phyloP scores from a whole-genome alignment of 805 yeast species.

The Torulaspora indica region DNA sequence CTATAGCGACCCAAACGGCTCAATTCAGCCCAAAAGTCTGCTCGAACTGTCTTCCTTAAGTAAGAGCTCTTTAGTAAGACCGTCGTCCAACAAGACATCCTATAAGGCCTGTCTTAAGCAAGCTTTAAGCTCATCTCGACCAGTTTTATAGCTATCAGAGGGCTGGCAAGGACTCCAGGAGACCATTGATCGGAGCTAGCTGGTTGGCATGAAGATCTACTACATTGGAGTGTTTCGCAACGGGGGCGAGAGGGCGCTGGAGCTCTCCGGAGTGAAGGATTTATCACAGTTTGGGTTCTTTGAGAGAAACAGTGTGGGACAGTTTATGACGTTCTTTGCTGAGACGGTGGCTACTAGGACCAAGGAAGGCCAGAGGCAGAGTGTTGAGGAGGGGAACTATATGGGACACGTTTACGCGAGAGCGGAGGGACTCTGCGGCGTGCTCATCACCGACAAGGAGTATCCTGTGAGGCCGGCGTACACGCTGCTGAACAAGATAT shows the following conservation, averaged over 20 bases:
- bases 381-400: conserved; percentile 87
- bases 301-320: conserved; percentile 76
- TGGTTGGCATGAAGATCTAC: conserved; percentile 68
- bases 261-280: conserved; percentile 75
- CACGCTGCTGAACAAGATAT: conserved; percentile 80
- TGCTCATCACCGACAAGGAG: conserved; percentile 87
- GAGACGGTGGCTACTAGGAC: conserved; percentile 90
- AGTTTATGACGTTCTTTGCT: conserved; percentile 91
- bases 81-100: conserved; percentile 4
- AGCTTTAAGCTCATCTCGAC: too few species aligned
- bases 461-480: conserved; percentile 97
- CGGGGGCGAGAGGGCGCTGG: conserved; percentile 56
- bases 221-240: conserved; percentile 83
- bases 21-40: neutral
- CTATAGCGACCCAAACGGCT: neutral
- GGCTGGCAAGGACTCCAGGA: neutral
- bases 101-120: neutral
- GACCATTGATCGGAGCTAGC: neutral
- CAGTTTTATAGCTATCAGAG: too few species aligned
- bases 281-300: conserved; percentile 83
- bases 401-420: conserved; percentile 89
- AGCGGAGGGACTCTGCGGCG: conserved; percentile 87
- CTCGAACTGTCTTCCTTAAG: neutral
- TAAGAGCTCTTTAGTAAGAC: neutral
- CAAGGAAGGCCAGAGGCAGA: conserved; percentile 82